phyloP scores from a whole-genome alignment of 2,329 filamentous ascomycete genomes.

The Mariannaea elegans region DNA sequence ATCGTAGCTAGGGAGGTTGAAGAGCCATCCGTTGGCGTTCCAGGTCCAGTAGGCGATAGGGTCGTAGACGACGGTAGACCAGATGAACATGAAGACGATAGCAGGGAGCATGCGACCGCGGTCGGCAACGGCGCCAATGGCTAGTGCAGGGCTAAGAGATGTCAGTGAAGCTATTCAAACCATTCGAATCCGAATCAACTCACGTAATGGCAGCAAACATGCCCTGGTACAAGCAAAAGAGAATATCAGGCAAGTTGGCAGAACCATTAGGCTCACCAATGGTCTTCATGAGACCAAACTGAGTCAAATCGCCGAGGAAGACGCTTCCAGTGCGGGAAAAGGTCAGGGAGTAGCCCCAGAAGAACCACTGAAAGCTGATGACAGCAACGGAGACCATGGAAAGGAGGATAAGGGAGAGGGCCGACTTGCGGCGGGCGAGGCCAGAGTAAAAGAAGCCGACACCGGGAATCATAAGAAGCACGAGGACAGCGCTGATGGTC shows the following conservation, averaged over 20 bases:
- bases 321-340: conserved; percentile 82
- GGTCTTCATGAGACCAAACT: conserved; percentile 83
- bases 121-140: conserved; percentile 68
- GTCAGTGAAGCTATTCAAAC: not conserved
- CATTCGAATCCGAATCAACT: conserved; percentile 44
- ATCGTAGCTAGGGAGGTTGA: conserved; percentile 73
- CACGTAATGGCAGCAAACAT: conserved; percentile 92
- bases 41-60: conserved; percentile 82
- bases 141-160: conserved; percentile 59
- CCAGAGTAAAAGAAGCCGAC: conserved; percentile 96
- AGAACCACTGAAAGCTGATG: conserved; percentile 92
- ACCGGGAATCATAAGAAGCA: conserved; percentile 91
- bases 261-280: conserved; percentile 80
- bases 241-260: conserved; percentile 76
- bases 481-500: conserved; percentile 77
- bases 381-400: conserved; percentile 83
- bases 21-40: conserved; percentile 78
- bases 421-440: conserved; percentile 87
- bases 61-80: conserved; percentile 77
- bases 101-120: conserved; percentile 69
- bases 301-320: conserved; percentile 81
- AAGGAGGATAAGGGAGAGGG: conserved; percentile 85
- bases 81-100: conserved; percentile 74
- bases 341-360: conserved; percentile 89
- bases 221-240: conserved; percentile 88